Base-by-base conservation (phyloP, 176 grass and related monocot genomes). In the Carex scoparia region DNA sequence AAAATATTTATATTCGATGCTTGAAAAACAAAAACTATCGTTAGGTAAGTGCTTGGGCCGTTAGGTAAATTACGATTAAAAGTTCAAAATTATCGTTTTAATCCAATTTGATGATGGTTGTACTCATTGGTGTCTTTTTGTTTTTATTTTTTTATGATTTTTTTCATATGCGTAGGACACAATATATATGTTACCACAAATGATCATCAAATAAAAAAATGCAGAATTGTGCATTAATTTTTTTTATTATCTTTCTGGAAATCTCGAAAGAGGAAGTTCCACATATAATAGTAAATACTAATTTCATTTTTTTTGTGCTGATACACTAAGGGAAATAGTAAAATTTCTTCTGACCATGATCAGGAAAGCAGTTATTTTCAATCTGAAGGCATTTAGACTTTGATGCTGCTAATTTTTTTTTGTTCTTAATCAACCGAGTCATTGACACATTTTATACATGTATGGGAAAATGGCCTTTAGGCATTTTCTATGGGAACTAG, bases 401-500 rank as follows among this genome's bases (percentile, higher is more conserved):
- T 61, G 18, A 56, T 61, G 60, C 18, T 27, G 7, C 7, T 61
- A 5, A 61, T 2, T 61, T 19, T 48, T 48, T 19, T 61, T 19
- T 61, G 60, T 61, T 23, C 18, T 19, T 14, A 27, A 61, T n/a
- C 1, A 61, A 61, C 60, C 60, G 7, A 61, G 18, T 27, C 3
- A 61, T 23, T 61, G n/a, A 61, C 18, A 27, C 60, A 61, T 61
- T 61, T 19, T 61, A 61, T 9, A 27, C 60, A 62, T 49, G 9
- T 61, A 61, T 5, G 48, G 14, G 35, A n/a, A 51, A 35, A 58
- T 75, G 48, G 14, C 31, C 16, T 35, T 18, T 3, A 65, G 32
- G 31, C 57, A 56, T 93, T 84, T 80, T 80, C 84, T 35, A 97
- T 85, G 2, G 90, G 79, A 65, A 89, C 14, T 16, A 90, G 40